phyloP scores from a whole-genome alignment of 169 alveolate genomes.

The Cyclospora cayetanensis region DNA sequence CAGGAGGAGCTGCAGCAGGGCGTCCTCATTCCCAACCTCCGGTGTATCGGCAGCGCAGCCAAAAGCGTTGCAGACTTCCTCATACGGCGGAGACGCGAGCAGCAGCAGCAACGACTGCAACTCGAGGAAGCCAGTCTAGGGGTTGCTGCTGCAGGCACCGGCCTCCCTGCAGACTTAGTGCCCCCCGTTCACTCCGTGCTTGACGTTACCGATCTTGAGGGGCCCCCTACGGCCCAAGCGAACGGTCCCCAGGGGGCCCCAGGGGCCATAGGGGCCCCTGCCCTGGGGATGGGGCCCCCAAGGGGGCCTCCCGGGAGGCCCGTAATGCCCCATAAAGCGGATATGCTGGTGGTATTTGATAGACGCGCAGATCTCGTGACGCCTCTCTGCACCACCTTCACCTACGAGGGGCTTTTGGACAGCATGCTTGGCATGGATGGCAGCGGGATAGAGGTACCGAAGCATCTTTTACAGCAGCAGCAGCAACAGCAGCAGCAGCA shows the following conservation, averaged over 20 bases:
- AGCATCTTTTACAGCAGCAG: conserved; percentile 67
- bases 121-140: neutral
- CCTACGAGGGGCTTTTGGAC: conserved; percentile 86
- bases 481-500: conserved; percentile 26
- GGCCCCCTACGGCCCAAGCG: neutral
- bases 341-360: conserved; percentile 79
- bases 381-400: conserved; percentile 84
- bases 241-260: neutral
- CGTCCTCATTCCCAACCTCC: conserved; percentile 51
- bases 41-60: conserved; percentile 69
- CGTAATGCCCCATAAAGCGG: conserved; percentile 16
- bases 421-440: conserved; percentile 78
- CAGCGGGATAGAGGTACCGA: conserved; percentile 81
- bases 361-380: conserved; percentile 83
- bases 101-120: conserved; percentile 57
- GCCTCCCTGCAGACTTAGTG: neutral
- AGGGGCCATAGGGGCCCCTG: too few relatives aligned
- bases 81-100: conserved; percentile 53
- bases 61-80: conserved; percentile 53
- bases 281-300: neutral
- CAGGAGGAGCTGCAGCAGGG: conserved; percentile 67
- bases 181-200: conserved; percentile 29
- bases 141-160: neutral
- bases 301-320: neutral
- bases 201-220: neutral